Percentiles rank a stretch among this genome's conserved stretches.
phyloP scores from a whole-genome alignment of 768 basidiomycete genomes.

The Amyloporia xantha region DNA sequence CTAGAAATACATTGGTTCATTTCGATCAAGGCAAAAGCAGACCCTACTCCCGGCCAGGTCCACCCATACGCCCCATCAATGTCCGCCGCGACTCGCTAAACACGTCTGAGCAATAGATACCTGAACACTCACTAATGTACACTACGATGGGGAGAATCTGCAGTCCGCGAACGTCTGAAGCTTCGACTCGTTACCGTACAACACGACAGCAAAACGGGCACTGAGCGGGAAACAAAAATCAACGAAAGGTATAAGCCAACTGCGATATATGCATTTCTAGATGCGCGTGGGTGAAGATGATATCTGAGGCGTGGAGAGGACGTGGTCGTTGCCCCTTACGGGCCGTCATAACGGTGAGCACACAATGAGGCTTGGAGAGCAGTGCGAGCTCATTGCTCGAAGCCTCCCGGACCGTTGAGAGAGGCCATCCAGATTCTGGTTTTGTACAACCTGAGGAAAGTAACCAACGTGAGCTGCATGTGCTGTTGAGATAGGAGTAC shows the following conservation, averaged over 20 bases:
- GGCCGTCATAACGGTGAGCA: no score
- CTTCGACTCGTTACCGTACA: not conserved
- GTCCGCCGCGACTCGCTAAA: not conserved
- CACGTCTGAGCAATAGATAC: not conserved
- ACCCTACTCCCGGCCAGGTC: no score
- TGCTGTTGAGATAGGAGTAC: constrained; percentile 8
- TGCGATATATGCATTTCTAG: constrained; percentile 6
- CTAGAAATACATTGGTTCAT: no score
- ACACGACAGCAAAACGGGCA: not conserved
- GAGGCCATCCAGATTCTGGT: constrained; percentile 96
- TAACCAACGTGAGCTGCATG: constrained; percentile 3
- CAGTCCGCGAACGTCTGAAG: not conserved
- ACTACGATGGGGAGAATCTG: not conserved
- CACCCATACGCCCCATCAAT: not conserved
- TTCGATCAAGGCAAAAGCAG: no score
- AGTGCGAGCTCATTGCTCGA: constrained; percentile 32
- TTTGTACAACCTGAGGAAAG: constrained; percentile 68
- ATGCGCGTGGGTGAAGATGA: constrained; percentile 1
- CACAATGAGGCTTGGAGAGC: not conserved
- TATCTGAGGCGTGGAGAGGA: not conserved
- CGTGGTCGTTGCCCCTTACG: not conserved
- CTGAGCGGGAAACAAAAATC: not conserved
- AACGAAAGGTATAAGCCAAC: constrained; percentile 7
- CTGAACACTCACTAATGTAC: not conserved
- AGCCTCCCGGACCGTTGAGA: constrained; percentile 44